Percentiles rank a stretch among this genome's conserved stretches.
Evolutionary conservation across 2,329 filamentous ascomycete genomes (phyloP).

Genomic region (Diaporthe amygdali): DNA sequence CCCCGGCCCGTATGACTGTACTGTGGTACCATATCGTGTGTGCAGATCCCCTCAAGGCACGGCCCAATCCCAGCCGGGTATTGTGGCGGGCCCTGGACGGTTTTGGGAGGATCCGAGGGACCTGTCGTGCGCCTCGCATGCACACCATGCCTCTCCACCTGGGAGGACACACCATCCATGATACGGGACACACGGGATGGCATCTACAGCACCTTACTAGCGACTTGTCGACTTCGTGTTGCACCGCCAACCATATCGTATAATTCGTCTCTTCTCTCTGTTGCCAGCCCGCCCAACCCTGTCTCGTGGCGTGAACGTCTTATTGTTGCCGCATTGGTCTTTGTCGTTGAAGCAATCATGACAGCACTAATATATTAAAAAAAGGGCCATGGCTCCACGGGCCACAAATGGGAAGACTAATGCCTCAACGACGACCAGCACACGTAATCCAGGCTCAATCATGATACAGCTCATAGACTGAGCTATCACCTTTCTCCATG

Average conservation of each 20-base stretch:
- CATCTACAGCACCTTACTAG: background rate
- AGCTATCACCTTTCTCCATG: background rate
- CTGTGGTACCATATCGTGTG: background rate
- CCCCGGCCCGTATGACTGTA: background rate
- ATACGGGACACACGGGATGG: background rate
- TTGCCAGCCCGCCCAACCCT: background rate
- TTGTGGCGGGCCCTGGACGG: background rate
- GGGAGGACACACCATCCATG: background rate
- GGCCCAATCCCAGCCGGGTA: background rate
- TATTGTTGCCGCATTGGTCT: background rate
- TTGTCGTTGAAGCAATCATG: background rate
- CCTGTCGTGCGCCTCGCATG: background rate
- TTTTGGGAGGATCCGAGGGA: background rate
- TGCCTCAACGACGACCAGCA: background rate
- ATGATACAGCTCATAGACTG: background rate
- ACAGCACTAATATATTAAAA: background rate
- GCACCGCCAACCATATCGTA: conserved; percentile 4
- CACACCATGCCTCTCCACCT: background rate
- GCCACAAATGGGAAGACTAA: background rate
- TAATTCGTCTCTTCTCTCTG: background rate
- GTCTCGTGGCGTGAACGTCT: background rate
- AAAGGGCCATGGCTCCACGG: background rate
- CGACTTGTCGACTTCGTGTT: conserved; percentile 11
- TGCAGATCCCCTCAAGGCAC: background rate
- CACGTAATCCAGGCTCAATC: background rate